A percentile compares a stretch with the other conserved stretches of the same genome.
These are phyloP conservation scores for Albugo laibachii DNA, from an alignment of 352 stramenopile genomes.

Conservation along the genomic window DNA sequence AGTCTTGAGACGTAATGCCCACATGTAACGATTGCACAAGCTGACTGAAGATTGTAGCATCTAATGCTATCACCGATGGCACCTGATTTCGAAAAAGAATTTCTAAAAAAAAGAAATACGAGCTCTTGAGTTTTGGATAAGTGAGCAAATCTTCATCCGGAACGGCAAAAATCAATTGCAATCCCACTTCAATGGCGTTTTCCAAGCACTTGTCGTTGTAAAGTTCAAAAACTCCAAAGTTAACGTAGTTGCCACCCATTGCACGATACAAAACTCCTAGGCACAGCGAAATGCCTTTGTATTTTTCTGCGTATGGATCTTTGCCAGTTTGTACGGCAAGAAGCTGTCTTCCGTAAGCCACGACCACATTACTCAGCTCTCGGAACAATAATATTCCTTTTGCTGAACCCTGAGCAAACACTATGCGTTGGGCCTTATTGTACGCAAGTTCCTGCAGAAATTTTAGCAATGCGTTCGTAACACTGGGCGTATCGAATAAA, in stretches of 20 bases:
- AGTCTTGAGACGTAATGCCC: conserved; percentile 79
- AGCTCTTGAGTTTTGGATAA: conserved; percentile 95
- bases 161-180: conserved; percentile 90
- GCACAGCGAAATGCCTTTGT: conserved; percentile 93
- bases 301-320: conserved; percentile 91
- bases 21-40: conserved; percentile 87
- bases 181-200: conserved; percentile 86
- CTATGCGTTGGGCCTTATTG: conserved; percentile 93
- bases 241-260: conserved; percentile 92
- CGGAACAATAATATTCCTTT: conserved; percentile 98
- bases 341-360: conserved; percentile 86
- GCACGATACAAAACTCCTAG: conserved; percentile 80
- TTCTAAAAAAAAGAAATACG: conserved; percentile 96
- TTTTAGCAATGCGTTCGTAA: conserved; percentile 93
- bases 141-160: conserved; percentile 91
- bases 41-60: conserved; percentile 89
- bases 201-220: conserved; percentile 94
- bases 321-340: conserved; percentile 57
- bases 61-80: conserved; percentile 83
- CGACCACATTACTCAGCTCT: conserved; percentile 88
- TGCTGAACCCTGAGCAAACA: conserved; percentile 94
- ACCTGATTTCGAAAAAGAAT: conserved; percentile 97
- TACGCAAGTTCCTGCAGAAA: conserved; percentile 91
- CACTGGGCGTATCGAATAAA: conserved; percentile 84
- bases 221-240: conserved; percentile 97